These are phyloP conservation scores for Murraya paniculata DNA, from an alignment of 345 rosid genomes.

Conservation along the genomic window DNA sequence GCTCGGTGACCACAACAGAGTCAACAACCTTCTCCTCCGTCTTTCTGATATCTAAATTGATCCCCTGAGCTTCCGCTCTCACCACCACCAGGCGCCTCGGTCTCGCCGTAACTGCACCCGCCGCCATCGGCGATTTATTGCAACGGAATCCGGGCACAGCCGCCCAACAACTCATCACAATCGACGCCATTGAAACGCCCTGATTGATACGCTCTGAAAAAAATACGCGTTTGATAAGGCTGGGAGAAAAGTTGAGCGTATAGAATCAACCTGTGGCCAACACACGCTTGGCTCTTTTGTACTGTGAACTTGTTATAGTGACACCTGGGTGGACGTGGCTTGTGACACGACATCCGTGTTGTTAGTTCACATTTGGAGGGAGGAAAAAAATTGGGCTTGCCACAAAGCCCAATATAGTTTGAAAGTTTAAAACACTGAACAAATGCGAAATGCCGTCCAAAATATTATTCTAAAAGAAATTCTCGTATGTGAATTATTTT, in stretches of 20 bases:
- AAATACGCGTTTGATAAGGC: background rate
- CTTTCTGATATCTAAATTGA: slow-evolving; percentile 80
- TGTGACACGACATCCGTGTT: background rate
- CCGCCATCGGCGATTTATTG: slow-evolving; percentile 21
- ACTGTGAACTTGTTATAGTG: background rate
- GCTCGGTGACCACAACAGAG: slow-evolving; percentile 66
- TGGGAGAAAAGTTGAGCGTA: background rate
- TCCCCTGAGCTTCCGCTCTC: slow-evolving; percentile 64
- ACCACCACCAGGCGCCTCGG: slow-evolving; percentile 44
- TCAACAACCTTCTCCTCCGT: slow-evolving; percentile 86
- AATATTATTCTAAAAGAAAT: no score
- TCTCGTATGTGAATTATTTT: no score
- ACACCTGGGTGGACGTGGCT: slow-evolving; percentile 4
- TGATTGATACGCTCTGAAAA: background rate
- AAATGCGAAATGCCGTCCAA: no score
- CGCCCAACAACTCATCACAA: slow-evolving; percentile 9
- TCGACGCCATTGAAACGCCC: slow-evolving; percentile 34
- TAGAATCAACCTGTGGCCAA: slow-evolving; percentile 42
- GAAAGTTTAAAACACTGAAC: no score
- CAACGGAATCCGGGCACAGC: slow-evolving; percentile 25
- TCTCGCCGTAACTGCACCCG: slow-evolving; percentile 17
- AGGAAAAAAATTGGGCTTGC: no score
- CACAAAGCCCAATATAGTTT: no score
- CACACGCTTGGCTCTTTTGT: slow-evolving; percentile 34
- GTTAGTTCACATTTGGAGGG: no score